Evolutionary conservation across 2,329 filamentous ascomycete genomes (phyloP).

Genomic region (Hypoxylon sp.): DNA sequence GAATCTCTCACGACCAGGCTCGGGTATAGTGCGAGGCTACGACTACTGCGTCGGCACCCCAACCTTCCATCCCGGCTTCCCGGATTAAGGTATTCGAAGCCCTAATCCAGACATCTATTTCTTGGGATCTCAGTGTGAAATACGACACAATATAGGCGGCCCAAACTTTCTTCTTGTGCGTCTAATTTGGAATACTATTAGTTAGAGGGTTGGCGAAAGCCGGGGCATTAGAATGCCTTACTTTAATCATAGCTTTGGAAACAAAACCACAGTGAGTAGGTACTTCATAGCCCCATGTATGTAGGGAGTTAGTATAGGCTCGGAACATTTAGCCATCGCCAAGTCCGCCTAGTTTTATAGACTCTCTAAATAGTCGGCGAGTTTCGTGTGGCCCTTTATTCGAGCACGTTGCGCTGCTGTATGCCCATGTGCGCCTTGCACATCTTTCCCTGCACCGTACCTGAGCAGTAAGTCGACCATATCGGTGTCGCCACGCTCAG

Average conservation of each 20-base stretch:
- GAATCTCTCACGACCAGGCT: neutral
- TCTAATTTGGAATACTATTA: neutral
- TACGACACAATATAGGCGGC: no score
- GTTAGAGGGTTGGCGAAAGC: neutral
- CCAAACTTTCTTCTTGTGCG: neutral
- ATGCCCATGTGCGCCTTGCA: slow-evolving; percentile 15
- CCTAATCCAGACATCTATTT: neutral
- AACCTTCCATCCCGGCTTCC: neutral
- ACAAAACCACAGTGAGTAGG: neutral
- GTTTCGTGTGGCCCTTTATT: slow-evolving; percentile 10
- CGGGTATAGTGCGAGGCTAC: neutral
- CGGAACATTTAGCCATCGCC: neutral
- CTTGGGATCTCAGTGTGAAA: neutral
- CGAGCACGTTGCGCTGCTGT: slow-evolving; percentile 19
- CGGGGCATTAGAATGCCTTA: neutral
- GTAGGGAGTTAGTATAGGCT: neutral
- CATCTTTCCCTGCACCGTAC: slow-evolving; percentile 15
- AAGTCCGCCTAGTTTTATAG: neutral
- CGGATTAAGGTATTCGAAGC: neutral
- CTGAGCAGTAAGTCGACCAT: slow-evolving; percentile 20
- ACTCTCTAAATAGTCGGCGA: slow-evolving; percentile 12
- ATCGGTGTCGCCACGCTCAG: slow-evolving; percentile 19
- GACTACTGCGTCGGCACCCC: neutral
- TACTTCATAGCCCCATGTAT: neutral
- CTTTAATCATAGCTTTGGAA: neutral